These are phyloP conservation scores for Russula foetens DNA, from an alignment of 768 basidiomycete genomes.

Conservation along the genomic window DNA sequence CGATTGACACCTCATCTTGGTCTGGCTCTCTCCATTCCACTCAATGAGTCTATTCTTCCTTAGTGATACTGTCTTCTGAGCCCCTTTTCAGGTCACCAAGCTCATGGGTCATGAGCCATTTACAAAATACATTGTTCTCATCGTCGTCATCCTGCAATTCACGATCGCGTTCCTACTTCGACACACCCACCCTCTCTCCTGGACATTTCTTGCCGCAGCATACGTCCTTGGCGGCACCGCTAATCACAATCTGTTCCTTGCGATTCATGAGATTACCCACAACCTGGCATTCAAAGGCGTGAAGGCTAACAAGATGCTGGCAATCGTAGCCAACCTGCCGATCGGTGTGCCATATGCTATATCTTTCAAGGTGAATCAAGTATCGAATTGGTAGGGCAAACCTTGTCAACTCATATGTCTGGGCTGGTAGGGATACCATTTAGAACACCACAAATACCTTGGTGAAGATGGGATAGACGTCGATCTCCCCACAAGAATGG, in stretches of 20 bases:
- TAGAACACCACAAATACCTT: constrained; percentile 93
- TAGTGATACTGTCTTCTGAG: not conserved
- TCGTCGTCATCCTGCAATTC: constrained; percentile 76
- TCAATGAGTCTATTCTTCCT: not conserved
- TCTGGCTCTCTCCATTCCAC: not conserved
- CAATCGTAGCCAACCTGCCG: constrained; percentile 86
- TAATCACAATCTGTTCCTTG: constrained; percentile 96
- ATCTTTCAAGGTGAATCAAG: constrained; percentile 72
- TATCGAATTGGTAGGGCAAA: not conserved
- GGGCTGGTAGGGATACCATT: constrained; percentile 65
- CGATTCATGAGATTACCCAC: constrained; percentile 98
- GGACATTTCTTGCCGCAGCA: constrained; percentile 63
- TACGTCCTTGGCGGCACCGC: constrained; percentile 89
- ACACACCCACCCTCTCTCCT: constrained; percentile 58
- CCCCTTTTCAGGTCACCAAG: constrained; percentile 63
- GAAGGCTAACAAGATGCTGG: constrained; percentile 74
- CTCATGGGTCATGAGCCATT: constrained; percentile 93
- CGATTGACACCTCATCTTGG: not conserved
- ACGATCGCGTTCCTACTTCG: constrained; percentile 55
- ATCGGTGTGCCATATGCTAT: constrained; percentile 94
- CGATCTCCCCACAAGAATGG: constrained; percentile 82
- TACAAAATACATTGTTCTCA: constrained; percentile 84
- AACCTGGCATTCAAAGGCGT: constrained; percentile 89
- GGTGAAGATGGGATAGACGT: constrained; percentile 97
- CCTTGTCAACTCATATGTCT: not conserved